Base-by-base conservation (phyloP, 208 protist genomes). In the Spongospora subterranea region DNA sequence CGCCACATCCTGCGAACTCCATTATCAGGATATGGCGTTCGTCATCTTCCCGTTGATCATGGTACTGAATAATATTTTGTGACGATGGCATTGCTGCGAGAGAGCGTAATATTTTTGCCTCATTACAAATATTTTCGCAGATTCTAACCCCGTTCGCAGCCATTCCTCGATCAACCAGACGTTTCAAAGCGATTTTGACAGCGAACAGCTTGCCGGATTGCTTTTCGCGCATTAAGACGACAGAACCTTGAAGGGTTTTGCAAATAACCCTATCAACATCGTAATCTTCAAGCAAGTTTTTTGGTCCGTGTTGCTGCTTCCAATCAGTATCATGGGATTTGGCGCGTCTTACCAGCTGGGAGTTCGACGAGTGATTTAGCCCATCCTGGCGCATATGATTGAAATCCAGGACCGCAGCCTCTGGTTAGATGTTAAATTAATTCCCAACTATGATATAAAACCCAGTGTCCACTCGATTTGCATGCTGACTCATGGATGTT, bases 21-120 rank as follows among this genome's bases (percentile, higher is more conserved):
- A 82, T 82, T 6, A 82, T n/a, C 71, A 82, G 35, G n/a, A 82
- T 35, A n/a, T 39, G 35, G 6, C n/a, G 6, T 6, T 82, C 71
- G n/a, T 6, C 17, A 35, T 82, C 71, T 43, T 82, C 71, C 13
- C n/a, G 6, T 6, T 43, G 35, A 43, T 82, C 71, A 6, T 20
- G 35, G 6, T 40, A 45, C n/a, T 82, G 71, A n/a, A 82, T 82
- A n/a, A 82, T 82, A n/a, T 82, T 82, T n/a, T n/a, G n/a, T 20
- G 71, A 6, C 11, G 17, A 82, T 6, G 71, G 71, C 71, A n/a
- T 82, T n/a, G 35, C 35, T 35, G 71, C 17, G 17, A 82, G 71
- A 6, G n/a, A 6, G 6, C n/a, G 6, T n/a, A 82, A n/a, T n/a
- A 82, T 6, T 35, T 35, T 43, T 6, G 40, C 71, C 71, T 82